Evolutionary conservation across 305 asterid species (phyloP), one percentile per base, ranked within the genome.

Genomic region (Fraxinus nigra): DNA sequence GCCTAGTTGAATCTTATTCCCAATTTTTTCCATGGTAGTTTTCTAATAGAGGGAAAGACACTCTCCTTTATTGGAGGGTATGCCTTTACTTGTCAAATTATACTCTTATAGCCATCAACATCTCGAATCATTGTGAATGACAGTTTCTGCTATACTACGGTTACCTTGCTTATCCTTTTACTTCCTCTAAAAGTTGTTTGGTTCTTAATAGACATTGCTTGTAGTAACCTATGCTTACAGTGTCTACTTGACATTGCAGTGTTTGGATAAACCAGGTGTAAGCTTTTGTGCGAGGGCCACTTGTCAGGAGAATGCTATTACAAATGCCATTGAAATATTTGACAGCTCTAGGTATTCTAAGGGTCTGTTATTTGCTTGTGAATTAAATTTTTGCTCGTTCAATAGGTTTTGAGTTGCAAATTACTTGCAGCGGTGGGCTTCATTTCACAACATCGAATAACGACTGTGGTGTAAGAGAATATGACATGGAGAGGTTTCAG

Each of bases 261-360:
- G 84, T 85, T 82, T 93, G 84, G 94, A 93, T 80, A 90, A 88
- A 86, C 88, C 90, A 20, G 95, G 95, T 24, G 89, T 92, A 28
- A 93, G 92, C 88, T 92, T 92, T 84, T 92, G 98, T 87, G 83
- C 93, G n/a, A 86, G 97, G 90, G 85, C 90, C 69, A 88, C 95
- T 26, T 86, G 86, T 81, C 91, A 90, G 37, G 97, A 90, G 79
- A 91, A 90, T 86, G 93, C 94, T 48, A 93, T 92, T 70, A 90
- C 94, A 43, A 93, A 92, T 85, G 89, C 98, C 77, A 80, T 93
- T 75, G 97, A 91, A 79, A 90, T 93, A 80, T 92, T 86, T 40
- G 90, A 88, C 75, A 78, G 67, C 82, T 65, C 78, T 75, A 88
- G 95, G 97, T 93, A 91, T 76, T 28, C 20, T 34, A 24, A 59